Evolutionary conservation across 1,139 yeast species (phyloP), one percentile per base, ranked within the genome.

Genomic region (Geotrichum siamense): DNA sequence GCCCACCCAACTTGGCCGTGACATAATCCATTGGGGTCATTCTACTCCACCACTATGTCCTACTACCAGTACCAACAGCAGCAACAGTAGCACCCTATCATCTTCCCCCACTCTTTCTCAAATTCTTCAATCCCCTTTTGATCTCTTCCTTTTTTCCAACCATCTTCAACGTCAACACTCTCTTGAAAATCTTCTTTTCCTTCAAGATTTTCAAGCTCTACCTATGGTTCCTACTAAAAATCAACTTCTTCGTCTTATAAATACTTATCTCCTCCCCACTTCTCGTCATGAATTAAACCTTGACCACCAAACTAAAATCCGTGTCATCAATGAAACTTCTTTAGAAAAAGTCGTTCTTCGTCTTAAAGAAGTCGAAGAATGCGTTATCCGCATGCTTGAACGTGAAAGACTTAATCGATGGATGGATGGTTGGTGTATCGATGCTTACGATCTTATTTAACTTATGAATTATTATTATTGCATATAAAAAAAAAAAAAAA

Each of bases 1-100:
- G 8, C 39, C 56, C 15, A 53, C 59, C 9, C 6, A 4, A 21
- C 27, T 33, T 6, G 37, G 37, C 4, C 26, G 37, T 13, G 9
- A 19, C 3, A 33, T 33, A 4, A 33, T 33, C n/a, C 37, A 33
- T 20, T 33, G 37, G 37, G 37, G 37, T 9, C 37, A 13, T 21
- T 6, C 15, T 28, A 8, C 32, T n/a, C n/a, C 32, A 28, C 17
- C 32, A n/a, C 8, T 6, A 28, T 3, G 26, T 20, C 27, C 37
- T 19, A 8, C 20, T 12, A 13, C 21, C 21, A 4, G 5, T 8
- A 10, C 9, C 5, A 6, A 5, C 8, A 20, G 12, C 19, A 6
- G 9, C 5, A 5, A 20, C 5, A 12, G 22, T 6, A 16, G 34
- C n/a, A 12, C 20, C 5, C 34, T 22, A 9, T 10, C 4, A 3